Conservation (phyloP, 768 basidiomycete genomes). For the Phlebiopsis flavidoalba region DNA sequence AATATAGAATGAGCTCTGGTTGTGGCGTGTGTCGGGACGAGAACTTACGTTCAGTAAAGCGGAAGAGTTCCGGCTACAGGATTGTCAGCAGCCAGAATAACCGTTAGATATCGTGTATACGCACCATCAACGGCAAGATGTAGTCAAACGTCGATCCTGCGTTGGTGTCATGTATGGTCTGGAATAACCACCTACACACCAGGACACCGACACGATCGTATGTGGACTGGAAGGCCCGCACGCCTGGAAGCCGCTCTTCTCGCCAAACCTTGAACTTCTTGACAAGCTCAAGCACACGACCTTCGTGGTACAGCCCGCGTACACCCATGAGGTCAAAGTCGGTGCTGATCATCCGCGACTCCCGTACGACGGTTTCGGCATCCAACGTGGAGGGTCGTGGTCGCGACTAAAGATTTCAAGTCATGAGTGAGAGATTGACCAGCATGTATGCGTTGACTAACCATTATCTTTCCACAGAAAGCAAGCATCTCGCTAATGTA, state of each 20-base stretch:
- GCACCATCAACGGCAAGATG: slow-evolving; percentile 69
- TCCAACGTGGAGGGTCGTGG: slow-evolving; percentile 58
- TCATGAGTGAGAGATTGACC: background rate
- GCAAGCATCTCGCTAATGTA: slow-evolving; percentile 73
- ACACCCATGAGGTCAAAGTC: slow-evolving; percentile 75
- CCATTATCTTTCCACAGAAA: slow-evolving; percentile 70
- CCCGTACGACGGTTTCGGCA: slow-evolving; percentile 59
- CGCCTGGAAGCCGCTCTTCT: slow-evolving; percentile 63
- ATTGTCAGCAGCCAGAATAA: slow-evolving; percentile 3
- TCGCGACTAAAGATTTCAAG: slow-evolving; percentile 42
- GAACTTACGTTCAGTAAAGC: slow-evolving; percentile 61
- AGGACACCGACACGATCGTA: slow-evolving; percentile 73
- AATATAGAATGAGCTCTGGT: background rate
- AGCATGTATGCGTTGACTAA: slow-evolving; percentile 18
- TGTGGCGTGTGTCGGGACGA: background rate
- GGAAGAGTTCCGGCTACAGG: slow-evolving; percentile 65
- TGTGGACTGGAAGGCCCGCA: slow-evolving; percentile 77
- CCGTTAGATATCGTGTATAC: slow-evolving; percentile 26
- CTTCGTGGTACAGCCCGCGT: slow-evolving; percentile 56
- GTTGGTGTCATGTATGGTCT: slow-evolving; percentile 69
- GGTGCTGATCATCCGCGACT: slow-evolving; percentile 50
- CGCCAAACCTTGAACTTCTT: slow-evolving; percentile 66
- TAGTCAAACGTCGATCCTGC: slow-evolving; percentile 77
- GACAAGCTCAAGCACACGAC: slow-evolving; percentile 56
- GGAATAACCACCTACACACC: slow-evolving; percentile 75